Evolutionary conservation across 306 rosid genomes (phyloP).

Genomic region (Ormosia emarginata): DNA sequence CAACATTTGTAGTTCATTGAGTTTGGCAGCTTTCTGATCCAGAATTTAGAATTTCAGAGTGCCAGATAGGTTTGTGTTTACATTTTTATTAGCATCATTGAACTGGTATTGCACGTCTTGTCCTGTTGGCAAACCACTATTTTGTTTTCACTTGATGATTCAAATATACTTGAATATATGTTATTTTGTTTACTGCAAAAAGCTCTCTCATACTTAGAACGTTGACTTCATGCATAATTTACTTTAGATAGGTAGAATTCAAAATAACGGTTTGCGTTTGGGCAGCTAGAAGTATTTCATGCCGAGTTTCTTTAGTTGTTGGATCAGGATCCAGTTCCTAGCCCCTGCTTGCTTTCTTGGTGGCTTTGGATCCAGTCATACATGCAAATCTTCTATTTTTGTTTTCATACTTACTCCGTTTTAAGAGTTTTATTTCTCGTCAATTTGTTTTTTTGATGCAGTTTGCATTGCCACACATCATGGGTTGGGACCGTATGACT

Average conservation of each 20-base stretch:
- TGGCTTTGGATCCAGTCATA: background rate
- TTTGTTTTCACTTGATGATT: background rate
- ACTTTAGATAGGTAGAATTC: background rate
- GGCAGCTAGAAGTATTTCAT: background rate
- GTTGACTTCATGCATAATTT: background rate
- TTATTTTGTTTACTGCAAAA: background rate
- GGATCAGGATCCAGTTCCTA: background rate
- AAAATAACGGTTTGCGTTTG: background rate
- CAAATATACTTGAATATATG: background rate
- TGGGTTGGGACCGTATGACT: slow-evolving; percentile 83
- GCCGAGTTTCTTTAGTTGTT: background rate
- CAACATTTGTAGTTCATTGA: background rate
- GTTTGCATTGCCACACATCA: slow-evolving; percentile 87
- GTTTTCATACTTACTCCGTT: background rate
- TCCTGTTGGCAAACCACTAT: background rate
- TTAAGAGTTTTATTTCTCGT: background rate
- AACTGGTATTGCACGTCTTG: background rate
- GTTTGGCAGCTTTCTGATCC: background rate
- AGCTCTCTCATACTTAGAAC: background rate
- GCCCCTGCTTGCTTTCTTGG: background rate
- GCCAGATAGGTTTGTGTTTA: background rate
- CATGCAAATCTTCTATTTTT: background rate
- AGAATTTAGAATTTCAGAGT: slow-evolving; percentile 1
- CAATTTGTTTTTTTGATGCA: slow-evolving; percentile 29
- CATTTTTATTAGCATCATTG: background rate